Percentiles rank a stretch among this genome's conserved stretches.
These are phyloP conservation scores for Mycena epipterygia DNA, from an alignment of 768 basidiomycete genomes.

Conservation along the genomic window DNA sequence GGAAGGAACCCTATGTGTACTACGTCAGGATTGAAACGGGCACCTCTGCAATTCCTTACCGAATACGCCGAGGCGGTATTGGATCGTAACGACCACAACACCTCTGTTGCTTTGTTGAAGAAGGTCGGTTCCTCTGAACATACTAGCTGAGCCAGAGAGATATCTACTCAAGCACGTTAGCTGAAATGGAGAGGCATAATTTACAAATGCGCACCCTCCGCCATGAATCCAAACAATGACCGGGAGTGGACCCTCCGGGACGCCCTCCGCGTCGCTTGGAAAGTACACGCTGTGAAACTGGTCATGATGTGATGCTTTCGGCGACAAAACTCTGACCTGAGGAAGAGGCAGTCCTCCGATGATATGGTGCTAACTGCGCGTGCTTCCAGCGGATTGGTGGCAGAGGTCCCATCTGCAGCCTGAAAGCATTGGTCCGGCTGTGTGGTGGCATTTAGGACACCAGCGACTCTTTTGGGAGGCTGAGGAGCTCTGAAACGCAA, in stretches of 20 bases:
- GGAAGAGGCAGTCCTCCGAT: conserved; percentile 56
- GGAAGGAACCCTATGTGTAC: conserved; percentile 49
- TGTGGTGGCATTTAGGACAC: conserved; percentile 49
- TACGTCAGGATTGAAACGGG: too few species aligned
- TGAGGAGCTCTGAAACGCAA: conserved; percentile 53
- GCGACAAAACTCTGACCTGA: not conserved
- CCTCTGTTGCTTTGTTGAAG: conserved; percentile 50
- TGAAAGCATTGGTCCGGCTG: conserved; percentile 51
- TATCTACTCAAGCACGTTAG: too few species aligned
- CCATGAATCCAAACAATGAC: conserved; percentile 62
- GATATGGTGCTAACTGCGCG: not conserved
- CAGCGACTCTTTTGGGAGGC: conserved; percentile 41
- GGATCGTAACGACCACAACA: conserved; percentile 54
- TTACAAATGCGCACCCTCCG: conserved; percentile 40
- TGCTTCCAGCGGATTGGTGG: conserved; percentile 50
- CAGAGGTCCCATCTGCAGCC: conserved; percentile 42
- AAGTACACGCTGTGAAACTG: conserved; percentile 47
- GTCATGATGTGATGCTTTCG: not conserved
- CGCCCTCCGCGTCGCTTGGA: conserved; percentile 45
- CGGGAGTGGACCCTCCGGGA: conserved; percentile 44
- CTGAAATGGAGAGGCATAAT: conserved; percentile 30
- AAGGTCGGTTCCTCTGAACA: conserved; percentile 51
- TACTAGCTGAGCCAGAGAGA: conserved; percentile 43
- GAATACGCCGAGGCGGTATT: conserved; percentile 61
- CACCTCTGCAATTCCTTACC: too few species aligned